Evolutionary conservation across 768 basidiomycete species (phyloP), one percentile per base, ranked within the genome.

Genomic region (Macrolepiota albuminosa): DNA sequence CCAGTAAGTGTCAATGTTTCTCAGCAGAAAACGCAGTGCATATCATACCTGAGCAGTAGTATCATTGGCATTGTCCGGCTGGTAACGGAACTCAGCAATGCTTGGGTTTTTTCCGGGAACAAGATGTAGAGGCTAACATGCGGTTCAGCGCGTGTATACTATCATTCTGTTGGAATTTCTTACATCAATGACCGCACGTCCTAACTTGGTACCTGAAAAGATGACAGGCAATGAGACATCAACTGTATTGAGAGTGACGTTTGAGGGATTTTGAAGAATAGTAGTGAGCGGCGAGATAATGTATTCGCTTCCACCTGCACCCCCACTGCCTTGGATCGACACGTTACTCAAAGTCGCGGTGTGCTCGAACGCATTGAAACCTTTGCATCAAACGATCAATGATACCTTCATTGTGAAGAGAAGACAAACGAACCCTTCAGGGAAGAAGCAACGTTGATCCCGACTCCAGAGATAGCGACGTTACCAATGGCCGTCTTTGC

Each of bases 401-500:
- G 47, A 47, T 6, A 60, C 10, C 11, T 43, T 36, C 18, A 36
- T n/a, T 37, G 21, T 18, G 40, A 16, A 60, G 13, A 36, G 39
- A 6, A n/a, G 29, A 37, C 33, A 42, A 29, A 63, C 68, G 33
- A 55, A 80, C 85, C 86, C 66, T 78, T 77, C 59, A 91, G 63
- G 49, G 70, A 70, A 6, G 88, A 86, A 3, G 74, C 67, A 14
- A 90, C 85, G 54, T 82, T 75, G 69, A 90, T 86, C 0, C 81
- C 76, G 63, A 91, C 85, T 6, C 81, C 81, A 3, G 79, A 73
- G 61, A 91, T 88, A 4, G 83, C 82, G 11, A 90, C 77, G 65
- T 88, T 71, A 13, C 89, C 89, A 40, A 89, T 84, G 3, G 81
- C 66, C 1, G 88, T 88, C 58, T 77, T 80, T 8, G 80, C 87